Evolutionary conservation across 306 rosid species (phyloP).

Genomic region (Medicago lupulina): DNA sequence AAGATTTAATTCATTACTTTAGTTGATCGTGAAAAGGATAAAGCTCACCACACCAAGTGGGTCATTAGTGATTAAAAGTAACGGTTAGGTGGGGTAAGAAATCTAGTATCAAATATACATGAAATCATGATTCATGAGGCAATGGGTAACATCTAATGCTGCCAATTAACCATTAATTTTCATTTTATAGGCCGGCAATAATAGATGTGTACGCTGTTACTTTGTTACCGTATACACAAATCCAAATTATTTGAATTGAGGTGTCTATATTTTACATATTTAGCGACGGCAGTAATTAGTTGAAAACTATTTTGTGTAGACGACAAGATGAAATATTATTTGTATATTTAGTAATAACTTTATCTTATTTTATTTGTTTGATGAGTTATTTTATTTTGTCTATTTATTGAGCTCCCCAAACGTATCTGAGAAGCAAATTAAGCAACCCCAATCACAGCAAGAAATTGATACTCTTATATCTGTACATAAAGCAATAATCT

Average conservation of each 20-base stretch:
- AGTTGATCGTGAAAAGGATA: slow-evolving; percentile 47
- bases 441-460: slow-evolving; percentile 36
- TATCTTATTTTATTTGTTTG: no score
- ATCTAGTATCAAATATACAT: slow-evolving; percentile 50
- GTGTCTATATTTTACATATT: no score
- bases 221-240: not conserved
- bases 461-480: slow-evolving; percentile 10
- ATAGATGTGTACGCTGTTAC: not conserved
- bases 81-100: slow-evolving; percentile 58
- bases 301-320: no score
- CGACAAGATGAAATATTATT: no score
- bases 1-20: slow-evolving; percentile 28
- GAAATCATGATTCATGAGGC: slow-evolving; percentile 39
- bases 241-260: no score
- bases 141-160: not conserved
- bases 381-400: not conserved
- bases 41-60: slow-evolving; percentile 47
- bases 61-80: slow-evolving; percentile 47
- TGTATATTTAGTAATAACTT: no score
- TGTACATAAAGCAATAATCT: not conserved
- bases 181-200: no score
- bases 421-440: slow-evolving; percentile 46
- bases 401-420: slow-evolving; percentile 44
- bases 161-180: slow-evolving; percentile 33
- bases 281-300: no score